Conservation (phyloP, 805 yeast species). For the Hagleromyces aurorensis region DNA sequence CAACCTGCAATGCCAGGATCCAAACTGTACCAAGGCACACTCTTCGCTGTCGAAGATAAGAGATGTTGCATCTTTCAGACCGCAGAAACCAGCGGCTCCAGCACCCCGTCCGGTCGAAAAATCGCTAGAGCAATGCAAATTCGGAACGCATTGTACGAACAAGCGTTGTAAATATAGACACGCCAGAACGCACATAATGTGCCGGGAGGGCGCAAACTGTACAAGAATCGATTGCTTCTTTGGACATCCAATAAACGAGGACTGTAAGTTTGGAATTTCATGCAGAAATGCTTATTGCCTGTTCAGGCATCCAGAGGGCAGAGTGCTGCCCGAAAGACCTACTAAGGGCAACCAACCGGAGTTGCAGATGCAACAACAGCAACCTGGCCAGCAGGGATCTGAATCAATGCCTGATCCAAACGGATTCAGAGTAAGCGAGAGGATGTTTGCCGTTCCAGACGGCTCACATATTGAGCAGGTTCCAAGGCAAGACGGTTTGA, state of each 20-base stretch:
- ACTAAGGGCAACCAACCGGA: constrained; percentile 22
- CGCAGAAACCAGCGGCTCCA: constrained; percentile 12
- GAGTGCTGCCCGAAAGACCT: constrained; percentile 33
- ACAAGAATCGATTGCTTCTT: constrained; percentile 74
- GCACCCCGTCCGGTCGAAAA: constrained; percentile 34
- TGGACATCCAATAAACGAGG: constrained; percentile 72
- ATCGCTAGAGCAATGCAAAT: constrained; percentile 76
- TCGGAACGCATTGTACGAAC: constrained; percentile 68
- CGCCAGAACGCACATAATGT: constrained; percentile 61
- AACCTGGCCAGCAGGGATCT: constrained; percentile 16
- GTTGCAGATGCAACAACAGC: no score
- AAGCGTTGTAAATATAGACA: constrained; percentile 77
- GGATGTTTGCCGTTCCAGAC: constrained; percentile 73
- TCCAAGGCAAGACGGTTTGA: constrained; percentile 37
- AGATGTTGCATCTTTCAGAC: constrained; percentile 29
- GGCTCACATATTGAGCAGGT: constrained; percentile 66
- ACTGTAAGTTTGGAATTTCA: constrained; percentile 69
- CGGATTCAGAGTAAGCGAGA: constrained; percentile 37
- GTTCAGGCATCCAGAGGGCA: constrained; percentile 77
- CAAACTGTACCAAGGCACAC: constrained; percentile 66
- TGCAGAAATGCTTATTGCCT: constrained; percentile 69
- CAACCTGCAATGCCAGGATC: constrained; percentile 56
- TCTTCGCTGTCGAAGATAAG: constrained; percentile 59
- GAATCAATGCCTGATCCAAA: constrained; percentile 22
- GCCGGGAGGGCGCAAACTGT: constrained; percentile 79